Base-by-base conservation (phyloP, 257 asterid species). In the Petrea volubilis region DNA sequence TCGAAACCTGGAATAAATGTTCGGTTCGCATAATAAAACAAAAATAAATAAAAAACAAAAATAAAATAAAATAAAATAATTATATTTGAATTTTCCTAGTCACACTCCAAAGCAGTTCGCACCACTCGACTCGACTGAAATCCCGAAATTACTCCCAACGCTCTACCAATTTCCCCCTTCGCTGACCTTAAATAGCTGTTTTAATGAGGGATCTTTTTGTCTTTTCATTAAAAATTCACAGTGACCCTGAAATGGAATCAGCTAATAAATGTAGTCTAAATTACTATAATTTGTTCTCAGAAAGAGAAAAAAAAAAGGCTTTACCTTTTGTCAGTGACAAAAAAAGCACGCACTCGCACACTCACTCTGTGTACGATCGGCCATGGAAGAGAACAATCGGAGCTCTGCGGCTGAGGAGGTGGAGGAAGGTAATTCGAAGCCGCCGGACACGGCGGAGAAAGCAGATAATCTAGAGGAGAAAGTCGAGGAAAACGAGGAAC, bases 341-440 rank as follows among this genome's bases (percentile, higher is more conserved):
- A 38, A 3, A 33, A 43, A 70, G 46, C 69, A 36, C 74, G 70
- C 71, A 69, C 79, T 24, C 64, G 17, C 72, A 38, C 78, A 61
- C 64, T 53, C 31, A 46, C 56, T 74, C 43, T 47, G 73, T 59
- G 78, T 13, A 23, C 46, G 67, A 60, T 62, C 58, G 43, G 56
- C 74, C 76, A 80, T 76, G 81, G 75, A 71, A 31, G 74, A 29
- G 51, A 24, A 21, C 10, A 24, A 47, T 51, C 77, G 41, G 66
- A 69, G 66, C 65, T 72, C 71, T 0, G 27, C n/a, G n/a, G n/a
- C 8, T 23, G 67, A 21, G 21, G 64, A 53, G 40, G 28, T 21
- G 25, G 60, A 29, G 5, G 27, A 4, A 3, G 71, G 67, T 9
- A 71, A 63, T 60, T 59, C 60, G 49, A 71, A 47, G 64, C 41